phyloP scores from a whole-genome alignment of 202 grass and related monocot species.

The Dendrocalamus latiflorus region DNA sequence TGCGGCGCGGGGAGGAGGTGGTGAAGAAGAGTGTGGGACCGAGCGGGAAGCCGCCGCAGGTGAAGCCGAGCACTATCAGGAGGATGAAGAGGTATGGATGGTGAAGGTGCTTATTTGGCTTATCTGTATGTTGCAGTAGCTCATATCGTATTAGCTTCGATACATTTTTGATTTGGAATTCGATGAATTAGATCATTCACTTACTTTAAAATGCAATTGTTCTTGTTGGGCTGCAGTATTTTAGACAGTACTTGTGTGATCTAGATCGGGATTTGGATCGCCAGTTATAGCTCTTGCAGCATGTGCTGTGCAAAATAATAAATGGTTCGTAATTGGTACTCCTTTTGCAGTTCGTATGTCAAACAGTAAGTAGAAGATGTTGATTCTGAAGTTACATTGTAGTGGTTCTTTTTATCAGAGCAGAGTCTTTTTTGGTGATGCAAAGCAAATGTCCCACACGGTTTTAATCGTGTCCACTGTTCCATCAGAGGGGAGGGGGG shows the following conservation, averaged over 20 bases:
- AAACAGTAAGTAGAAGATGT: slow-evolving; percentile 2
- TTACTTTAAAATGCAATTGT: not conserved
- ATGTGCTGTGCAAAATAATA: not conserved
- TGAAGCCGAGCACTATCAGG: slow-evolving; percentile 65
- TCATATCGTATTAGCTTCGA: not conserved
- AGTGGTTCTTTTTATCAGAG: slow-evolving; percentile 10
- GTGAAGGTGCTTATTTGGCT: not conserved
- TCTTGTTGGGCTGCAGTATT: not conserved
- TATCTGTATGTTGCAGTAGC: not conserved
- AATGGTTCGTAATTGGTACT: not conserved
- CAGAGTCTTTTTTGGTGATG: not conserved
- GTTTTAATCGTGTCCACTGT: not conserved
- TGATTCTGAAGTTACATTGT: not conserved
- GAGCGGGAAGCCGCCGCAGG: slow-evolving; percentile 42
- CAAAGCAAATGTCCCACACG: slow-evolving; percentile 1
- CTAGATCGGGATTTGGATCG: not conserved
- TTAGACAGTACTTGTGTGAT: not conserved
- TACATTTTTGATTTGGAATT: not conserved
- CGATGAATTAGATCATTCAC: not conserved
- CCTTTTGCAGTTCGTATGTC: not conserved
- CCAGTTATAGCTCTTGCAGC: not conserved
- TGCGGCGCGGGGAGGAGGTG: too few species aligned
- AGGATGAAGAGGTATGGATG: slow-evolving; percentile 82
- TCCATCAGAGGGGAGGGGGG: too few species aligned
- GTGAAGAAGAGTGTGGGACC: too few species aligned